These are phyloP conservation scores for Wickerhamomyces alni DNA, from an alignment of 805 yeast genomes.

Conservation along the genomic window DNA sequence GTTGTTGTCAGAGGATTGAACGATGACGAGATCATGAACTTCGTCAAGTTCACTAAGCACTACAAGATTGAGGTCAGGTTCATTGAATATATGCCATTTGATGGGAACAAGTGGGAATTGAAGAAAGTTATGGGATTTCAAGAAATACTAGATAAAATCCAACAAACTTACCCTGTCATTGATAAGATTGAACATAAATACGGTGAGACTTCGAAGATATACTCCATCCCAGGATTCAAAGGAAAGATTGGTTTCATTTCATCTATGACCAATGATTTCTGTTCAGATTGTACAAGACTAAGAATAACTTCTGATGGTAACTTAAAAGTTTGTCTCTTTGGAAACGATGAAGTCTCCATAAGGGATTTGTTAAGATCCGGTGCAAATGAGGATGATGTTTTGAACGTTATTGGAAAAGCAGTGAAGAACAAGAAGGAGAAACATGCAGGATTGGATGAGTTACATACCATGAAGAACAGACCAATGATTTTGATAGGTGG, in stretches of 20 bases:
- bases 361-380: constrained; percentile 38
- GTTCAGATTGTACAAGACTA: constrained; percentile 45
- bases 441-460: constrained; percentile 45
- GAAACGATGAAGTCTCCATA: constrained; percentile 42
- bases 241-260: constrained; percentile 49
- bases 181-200: constrained; percentile 17
- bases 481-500: constrained; percentile 58
- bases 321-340: constrained; percentile 49
- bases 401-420: constrained; percentile 37
- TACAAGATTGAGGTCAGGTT: constrained; percentile 42
- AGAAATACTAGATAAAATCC: constrained; percentile 34
- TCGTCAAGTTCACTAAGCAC: constrained; percentile 35
- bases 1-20: constrained; percentile 45
- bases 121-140: constrained; percentile 39
- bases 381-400: constrained; percentile 28
- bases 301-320: constrained; percentile 49
- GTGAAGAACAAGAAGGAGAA: constrained; percentile 41
- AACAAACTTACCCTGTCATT: constrained; percentile 25
- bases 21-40: constrained; percentile 45
- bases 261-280: constrained; percentile 50
- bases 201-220: constrained; percentile 50
- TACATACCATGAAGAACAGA: constrained; percentile 41
- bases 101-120: constrained; percentile 46
- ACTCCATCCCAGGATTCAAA: constrained; percentile 32
- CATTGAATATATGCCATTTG: constrained; percentile 56